Percentiles rank a stretch among this genome's conserved stretches.
These are phyloP conservation scores for Arabis alpina DNA, from an alignment of 345 rosid species.

Conservation along the genomic window DNA sequence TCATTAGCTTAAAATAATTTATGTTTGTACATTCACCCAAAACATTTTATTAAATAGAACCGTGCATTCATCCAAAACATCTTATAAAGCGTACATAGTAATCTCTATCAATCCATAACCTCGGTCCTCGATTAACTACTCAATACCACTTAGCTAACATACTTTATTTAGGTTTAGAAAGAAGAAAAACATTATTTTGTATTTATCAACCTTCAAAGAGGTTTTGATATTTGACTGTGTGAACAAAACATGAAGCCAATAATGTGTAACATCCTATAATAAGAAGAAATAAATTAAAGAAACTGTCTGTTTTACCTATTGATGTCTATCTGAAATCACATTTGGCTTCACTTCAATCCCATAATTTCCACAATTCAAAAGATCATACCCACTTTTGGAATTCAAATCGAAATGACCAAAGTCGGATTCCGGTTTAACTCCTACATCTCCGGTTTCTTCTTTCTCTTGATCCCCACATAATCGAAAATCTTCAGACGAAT, in stretches of 20 bases:
- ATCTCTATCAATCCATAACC: too few relatives aligned
- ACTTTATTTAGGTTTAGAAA: too few relatives aligned
- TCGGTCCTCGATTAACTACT: too few relatives aligned
- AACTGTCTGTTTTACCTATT: constrained; percentile 25
- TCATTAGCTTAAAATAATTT: too few relatives aligned
- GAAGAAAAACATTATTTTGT: neutral
- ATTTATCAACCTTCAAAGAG: neutral
- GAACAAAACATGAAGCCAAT: constrained; percentile 33
- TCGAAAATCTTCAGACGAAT: constrained; percentile 33
- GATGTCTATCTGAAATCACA: constrained; percentile 42
- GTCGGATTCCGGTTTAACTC: constrained; percentile 47
- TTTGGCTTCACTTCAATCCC: constrained; percentile 51
- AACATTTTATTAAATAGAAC: too few relatives aligned
- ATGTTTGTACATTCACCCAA: too few relatives aligned
- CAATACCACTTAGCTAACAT: too few relatives aligned
- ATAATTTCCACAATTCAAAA: constrained; percentile 46
- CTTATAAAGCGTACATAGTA: too few relatives aligned
- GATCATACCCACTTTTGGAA: constrained; percentile 51
- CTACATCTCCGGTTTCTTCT: constrained; percentile 37
- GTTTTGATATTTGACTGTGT: neutral
- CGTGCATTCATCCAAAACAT: too few relatives aligned
- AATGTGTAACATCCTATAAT: constrained; percentile 35
- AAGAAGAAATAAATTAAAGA: neutral
- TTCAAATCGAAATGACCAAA: constrained; percentile 60
- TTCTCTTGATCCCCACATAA: constrained; percentile 33